These are phyloP conservation scores for Sporothrix humicola DNA, from an alignment of 2,329 filamentous ascomycete genomes.

Conservation along the genomic window DNA sequence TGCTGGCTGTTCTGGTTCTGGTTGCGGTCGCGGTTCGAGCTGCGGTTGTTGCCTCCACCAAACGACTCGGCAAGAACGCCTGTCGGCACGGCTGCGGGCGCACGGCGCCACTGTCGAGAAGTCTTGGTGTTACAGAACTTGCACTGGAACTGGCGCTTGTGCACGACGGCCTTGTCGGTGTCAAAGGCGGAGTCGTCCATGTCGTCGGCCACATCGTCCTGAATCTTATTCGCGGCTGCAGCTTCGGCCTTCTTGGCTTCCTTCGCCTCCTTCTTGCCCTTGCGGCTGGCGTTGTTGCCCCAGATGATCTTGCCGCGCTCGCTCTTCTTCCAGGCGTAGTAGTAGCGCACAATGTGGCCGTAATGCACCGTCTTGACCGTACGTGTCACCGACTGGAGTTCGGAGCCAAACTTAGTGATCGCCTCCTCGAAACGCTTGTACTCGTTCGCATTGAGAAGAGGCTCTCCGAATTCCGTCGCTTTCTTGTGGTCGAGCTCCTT, in stretches of 20 bases:
- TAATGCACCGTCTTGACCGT: slow-evolving; percentile 84
- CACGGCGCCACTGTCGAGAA: slow-evolving; percentile 89
- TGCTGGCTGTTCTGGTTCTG: slow-evolving; percentile 50
- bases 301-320: slow-evolving; percentile 83
- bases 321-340: slow-evolving; percentile 98
- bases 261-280: slow-evolving; percentile 86
- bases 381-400: slow-evolving; percentile 80
- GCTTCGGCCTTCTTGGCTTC: slow-evolving; percentile 77
- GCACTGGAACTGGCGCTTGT: slow-evolving; percentile 86
- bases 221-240: slow-evolving; percentile 69
- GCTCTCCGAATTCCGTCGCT: slow-evolving; percentile 79
- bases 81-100: slow-evolving; percentile 68
- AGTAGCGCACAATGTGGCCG: slow-evolving; percentile 84
- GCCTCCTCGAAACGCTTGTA: slow-evolving; percentile 91
- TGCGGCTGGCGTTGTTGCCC: slow-evolving; percentile 85
- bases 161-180: slow-evolving; percentile 76
- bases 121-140: slow-evolving; percentile 85
- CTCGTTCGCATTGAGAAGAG: slow-evolving; percentile 77
- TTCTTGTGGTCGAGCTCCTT: slow-evolving; percentile 71
- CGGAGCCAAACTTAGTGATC: slow-evolving; percentile 87
- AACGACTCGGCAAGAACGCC: slow-evolving; percentile 59
- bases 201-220: slow-evolving; percentile 91
- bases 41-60: slow-evolving; percentile 65
- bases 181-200: slow-evolving; percentile 97
- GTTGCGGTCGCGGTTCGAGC: slow-evolving; percentile 77